These are phyloP conservation scores for Neurospora sp. DNA, from an alignment of 495 filamentous ascomycete species.

Conservation along the genomic window DNA sequence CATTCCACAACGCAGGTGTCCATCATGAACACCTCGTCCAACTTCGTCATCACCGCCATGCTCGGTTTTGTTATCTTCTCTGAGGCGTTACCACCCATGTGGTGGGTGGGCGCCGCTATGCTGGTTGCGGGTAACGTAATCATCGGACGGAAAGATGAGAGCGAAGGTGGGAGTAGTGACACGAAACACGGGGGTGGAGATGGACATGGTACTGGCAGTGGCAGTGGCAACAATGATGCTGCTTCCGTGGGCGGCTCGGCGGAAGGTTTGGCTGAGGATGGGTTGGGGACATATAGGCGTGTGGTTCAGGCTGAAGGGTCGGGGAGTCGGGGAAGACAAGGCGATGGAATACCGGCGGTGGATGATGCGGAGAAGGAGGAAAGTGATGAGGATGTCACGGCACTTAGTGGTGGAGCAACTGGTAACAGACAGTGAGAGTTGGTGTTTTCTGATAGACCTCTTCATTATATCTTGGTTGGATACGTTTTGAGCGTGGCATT, in stretches of 20 bases:
- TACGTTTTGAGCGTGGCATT: not conserved
- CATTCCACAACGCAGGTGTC: constrained; percentile 82
- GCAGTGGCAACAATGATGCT: not conserved
- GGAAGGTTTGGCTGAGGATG: not conserved
- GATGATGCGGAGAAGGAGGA: constrained; percentile 2
- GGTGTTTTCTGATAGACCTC: not conserved
- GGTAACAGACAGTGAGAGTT: not conserved
- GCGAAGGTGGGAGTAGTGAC: constrained; percentile 1
- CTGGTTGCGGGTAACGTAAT: constrained; percentile 86
- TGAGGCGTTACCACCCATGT: constrained; percentile 46
- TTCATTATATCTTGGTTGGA: not conserved
- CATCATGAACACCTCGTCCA: constrained; percentile 85
- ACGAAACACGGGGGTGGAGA: not conserved
- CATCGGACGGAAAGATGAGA: constrained; percentile 71
- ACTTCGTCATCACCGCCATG: constrained; percentile 88
- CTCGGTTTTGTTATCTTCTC: constrained; percentile 46
- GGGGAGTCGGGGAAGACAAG: not conserved
- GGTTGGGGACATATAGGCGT: not conserved
- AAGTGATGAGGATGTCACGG: not conserved
- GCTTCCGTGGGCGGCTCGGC: not conserved
- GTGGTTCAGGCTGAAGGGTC: not conserved
- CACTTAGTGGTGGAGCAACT: not conserved
- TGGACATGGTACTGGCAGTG: not conserved
- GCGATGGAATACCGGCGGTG: not conserved
- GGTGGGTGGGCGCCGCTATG: constrained; percentile 80